A percentile compares a stretch with the other conserved stretches of the same genome.
These are phyloP conservation scores for Narthecium ossifragum DNA, from an alignment of 106 monocot species.

Conservation along the genomic window DNA sequence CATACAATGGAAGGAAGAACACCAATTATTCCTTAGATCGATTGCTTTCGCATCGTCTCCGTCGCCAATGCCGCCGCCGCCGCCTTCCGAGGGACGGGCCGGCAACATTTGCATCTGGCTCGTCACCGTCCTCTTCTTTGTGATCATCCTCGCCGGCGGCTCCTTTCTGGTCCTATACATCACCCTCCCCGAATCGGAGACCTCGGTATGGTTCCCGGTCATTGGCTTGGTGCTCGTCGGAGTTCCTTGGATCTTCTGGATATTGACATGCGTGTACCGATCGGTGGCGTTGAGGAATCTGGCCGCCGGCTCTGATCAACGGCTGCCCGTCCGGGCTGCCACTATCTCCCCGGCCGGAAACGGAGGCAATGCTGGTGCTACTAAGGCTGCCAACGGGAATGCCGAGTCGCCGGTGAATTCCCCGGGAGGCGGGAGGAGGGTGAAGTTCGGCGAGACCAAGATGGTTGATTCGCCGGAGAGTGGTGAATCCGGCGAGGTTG, in stretches of 20 bases:
- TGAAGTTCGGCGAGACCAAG: conserved; percentile 18
- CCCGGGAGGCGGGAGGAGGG: conserved; percentile 26
- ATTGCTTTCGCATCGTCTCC: no score
- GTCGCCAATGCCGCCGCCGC: no score
- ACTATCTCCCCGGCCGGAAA: conserved; percentile 1
- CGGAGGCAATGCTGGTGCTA: not conserved
- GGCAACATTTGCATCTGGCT: conserved; percentile 39
- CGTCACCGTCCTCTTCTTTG: conserved; percentile 41
- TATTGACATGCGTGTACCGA: conserved; percentile 39
- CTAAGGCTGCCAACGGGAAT: not conserved
- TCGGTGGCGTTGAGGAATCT: not conserved
- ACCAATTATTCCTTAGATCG: not conserved
- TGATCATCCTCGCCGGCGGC: conserved; percentile 35
- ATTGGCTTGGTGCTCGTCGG: conserved; percentile 40
- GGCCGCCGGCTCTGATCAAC: not conserved
- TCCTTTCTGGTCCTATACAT: conserved; percentile 41
- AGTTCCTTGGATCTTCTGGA: conserved; percentile 64
- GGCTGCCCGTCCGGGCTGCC: not conserved
- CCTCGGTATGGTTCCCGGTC: conserved; percentile 28
- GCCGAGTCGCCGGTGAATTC: conserved; percentile 14
- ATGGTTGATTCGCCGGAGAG: conserved; percentile 1
- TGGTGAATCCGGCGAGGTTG: not conserved
- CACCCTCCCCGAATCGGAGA: conserved; percentile 18
- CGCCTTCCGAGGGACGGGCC: conserved; percentile 7
- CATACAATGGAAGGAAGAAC: not conserved